Evolutionary conservation across 2,329 filamentous ascomycete species (phyloP), one percentile per base, ranked within the genome.

Genomic region (Fusarium sp.): DNA sequence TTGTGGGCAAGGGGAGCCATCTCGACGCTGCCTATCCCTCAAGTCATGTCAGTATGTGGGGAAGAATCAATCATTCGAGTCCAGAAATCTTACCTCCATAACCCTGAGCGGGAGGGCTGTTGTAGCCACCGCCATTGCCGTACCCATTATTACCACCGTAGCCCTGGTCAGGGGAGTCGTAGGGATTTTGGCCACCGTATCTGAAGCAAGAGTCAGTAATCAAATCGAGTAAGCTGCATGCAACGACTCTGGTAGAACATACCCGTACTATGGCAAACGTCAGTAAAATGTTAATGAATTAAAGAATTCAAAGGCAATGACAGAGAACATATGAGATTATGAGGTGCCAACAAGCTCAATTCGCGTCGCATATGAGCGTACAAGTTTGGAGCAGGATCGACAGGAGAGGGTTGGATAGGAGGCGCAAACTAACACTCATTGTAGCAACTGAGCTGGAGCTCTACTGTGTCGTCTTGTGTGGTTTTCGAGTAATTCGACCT

Each of bases 1-100:
- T 85, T 86, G 65, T 86, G 85, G 43, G 84, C 79, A 44, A 92
- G 85, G 15, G 91, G 86, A 46, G 88, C 87, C 90, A 94, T 92
- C 81, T 94, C 92, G 72, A 93, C 89, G 73, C 87, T 85, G 74
- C 81, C 68, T 71, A 54, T 54, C 37, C 42, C 80, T 82, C 82
- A 70, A 63, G 12, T 49, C 26, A 61, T 69, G 68, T 70, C 68
- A 71, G 68, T 49, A 60, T 65, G 59, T 42, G 63, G 35, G 28
- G 15, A 39, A 16, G 8, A 31, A 12, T n/a, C 20, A 39, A 23
- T 6, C 16, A 15, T 61, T 43, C 13, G 43, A 26, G 18, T 41
- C n/a, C 31, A 41, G 8, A 29, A 31, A 53, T 66, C 74, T 67
- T 69, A 81, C 71, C 68, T 64, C 68, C 68, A 28, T 71, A 70